Percentiles rank a stretch among this genome's conserved stretches.
Conservation (phyloP, 2,329 filamentous ascomycete species). For the Emmonsiellopsis sp. region DNA sequence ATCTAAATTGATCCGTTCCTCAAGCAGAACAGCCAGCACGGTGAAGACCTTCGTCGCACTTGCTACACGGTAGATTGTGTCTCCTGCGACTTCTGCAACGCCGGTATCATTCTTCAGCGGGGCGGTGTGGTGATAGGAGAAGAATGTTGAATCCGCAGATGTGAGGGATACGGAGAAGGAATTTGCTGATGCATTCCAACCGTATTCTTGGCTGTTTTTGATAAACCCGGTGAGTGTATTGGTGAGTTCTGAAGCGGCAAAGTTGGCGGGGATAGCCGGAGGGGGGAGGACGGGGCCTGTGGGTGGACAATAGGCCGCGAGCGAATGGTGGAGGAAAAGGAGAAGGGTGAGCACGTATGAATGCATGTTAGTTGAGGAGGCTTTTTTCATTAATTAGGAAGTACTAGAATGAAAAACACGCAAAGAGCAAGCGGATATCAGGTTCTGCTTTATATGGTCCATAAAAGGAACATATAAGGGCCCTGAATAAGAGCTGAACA, state of each 20-base stretch:
- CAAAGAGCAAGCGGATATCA: too few species aligned
- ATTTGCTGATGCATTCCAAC: constrained; percentile 9
- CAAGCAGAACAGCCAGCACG: constrained; percentile 3
- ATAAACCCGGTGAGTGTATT: not conserved
- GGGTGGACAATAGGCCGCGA: not conserved
- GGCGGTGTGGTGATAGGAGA: constrained; percentile 31
- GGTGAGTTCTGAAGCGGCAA: not conserved
- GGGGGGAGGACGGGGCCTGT: not conserved
- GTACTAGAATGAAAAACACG: too few species aligned
- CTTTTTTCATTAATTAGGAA: too few species aligned
- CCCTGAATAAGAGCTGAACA: too few species aligned
- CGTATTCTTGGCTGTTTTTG: not conserved
- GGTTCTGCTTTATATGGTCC: too few species aligned
- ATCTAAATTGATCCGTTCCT: constrained; percentile 17
- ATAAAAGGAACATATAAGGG: too few species aligned
- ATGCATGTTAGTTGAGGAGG: too few species aligned
- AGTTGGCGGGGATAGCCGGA: not conserved
- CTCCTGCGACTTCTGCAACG: constrained; percentile 25
- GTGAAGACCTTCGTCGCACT: constrained; percentile 19
- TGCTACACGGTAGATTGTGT: constrained; percentile 34
- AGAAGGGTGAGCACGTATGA: not conserved
- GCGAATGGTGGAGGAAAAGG: not conserved
- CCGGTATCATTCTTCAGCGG: constrained; percentile 27
- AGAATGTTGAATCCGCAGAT: constrained; percentile 29
- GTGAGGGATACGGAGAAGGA: constrained; percentile 36